Conservation (phyloP, 2,329 filamentous ascomycete species). For the Hymenoscyphus albidus region DNA sequence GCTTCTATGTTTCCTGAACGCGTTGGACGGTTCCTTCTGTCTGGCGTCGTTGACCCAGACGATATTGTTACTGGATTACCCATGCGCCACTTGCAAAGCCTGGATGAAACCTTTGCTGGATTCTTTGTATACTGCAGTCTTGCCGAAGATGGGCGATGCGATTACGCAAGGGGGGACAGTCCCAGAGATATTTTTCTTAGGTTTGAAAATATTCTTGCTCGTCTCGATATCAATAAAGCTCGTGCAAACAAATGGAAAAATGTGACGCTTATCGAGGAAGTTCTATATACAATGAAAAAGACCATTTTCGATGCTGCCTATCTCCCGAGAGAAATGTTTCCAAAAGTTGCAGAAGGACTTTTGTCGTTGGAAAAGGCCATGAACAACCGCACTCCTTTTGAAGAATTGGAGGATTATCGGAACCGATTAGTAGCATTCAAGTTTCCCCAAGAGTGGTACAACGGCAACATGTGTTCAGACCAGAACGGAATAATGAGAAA, state of each 20-base stretch:
- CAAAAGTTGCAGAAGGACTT: neutral
- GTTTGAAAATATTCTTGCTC: conserved; percentile 10
- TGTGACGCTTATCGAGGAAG: neutral
- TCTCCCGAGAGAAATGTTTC: neutral
- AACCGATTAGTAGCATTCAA: neutral
- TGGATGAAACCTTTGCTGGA: conserved; percentile 24
- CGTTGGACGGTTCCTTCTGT: conserved; percentile 39
- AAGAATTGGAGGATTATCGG: neutral
- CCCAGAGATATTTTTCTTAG: conserved; percentile 20
- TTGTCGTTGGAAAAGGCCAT: neutral
- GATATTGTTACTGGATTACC: conserved; percentile 37
- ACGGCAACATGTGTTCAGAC: neutral
- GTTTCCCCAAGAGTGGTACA: neutral
- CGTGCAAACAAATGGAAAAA: neutral
- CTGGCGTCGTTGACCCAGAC: conserved; percentile 23
- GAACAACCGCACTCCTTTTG: neutral
- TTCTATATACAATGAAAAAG: neutral
- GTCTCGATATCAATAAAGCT: neutral
- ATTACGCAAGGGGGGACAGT: conserved; percentile 21
- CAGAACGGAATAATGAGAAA: neutral
- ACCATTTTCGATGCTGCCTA: neutral
- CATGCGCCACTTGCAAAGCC: conserved; percentile 35
- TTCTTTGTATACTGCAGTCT: conserved; percentile 28
- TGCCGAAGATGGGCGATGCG: conserved; percentile 32
- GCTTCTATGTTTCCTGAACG: conserved; percentile 40